Evolutionary conservation across 1,284 basidiomycete genomes (phyloP), one percentile per base, ranked within the genome.

Genomic region (Thecaphora thlaspeos): DNA sequence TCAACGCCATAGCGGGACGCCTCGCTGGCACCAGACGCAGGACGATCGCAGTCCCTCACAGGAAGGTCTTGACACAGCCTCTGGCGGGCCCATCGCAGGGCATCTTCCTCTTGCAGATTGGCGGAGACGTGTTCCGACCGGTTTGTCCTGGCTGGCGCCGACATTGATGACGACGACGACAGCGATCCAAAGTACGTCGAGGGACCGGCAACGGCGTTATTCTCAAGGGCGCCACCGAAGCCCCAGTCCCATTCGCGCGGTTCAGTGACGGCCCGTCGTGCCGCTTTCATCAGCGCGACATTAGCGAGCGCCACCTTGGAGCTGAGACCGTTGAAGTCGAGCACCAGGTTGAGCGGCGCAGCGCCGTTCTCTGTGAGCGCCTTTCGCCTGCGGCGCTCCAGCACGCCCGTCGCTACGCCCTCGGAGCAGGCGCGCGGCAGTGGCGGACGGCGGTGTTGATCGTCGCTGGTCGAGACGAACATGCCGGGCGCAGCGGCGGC

Each of bases 241-340:
- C 51, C 59, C 63, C 63, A 66, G 44, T 66, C 63, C 23, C 61
- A 66, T 12, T 55, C 63, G 24, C 44, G 32, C 2, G 63, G 63
- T 23, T 66, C 63, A 0, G 43, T 38, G 26, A 57, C 49, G 24
- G 63, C 63, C 24, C 47, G 53, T 44, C 59, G 58, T 30, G 63
- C 59, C 23, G 63, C 63, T 26, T 53, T 52, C 34, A 66, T 28
- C 17, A 66, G 59, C 22, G 46, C 49, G 0, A 59, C 21, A 32
- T 66, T 59, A 36, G 59, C 55, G 14, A 59, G 55, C 17, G 49
- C 63, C 42, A 66, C 52, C 24, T 49, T 62, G 50, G 51, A 55
- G 24, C 55, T 55, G 8, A 66, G 30, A 19, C 53, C 36, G 21
- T 49, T 53, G 11, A 66, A 40, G 37, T 66, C 63, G 36, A 66